phyloP scores from a whole-genome alignment of 139 green algal genomes.

The Picochlorum sp. region DNA sequence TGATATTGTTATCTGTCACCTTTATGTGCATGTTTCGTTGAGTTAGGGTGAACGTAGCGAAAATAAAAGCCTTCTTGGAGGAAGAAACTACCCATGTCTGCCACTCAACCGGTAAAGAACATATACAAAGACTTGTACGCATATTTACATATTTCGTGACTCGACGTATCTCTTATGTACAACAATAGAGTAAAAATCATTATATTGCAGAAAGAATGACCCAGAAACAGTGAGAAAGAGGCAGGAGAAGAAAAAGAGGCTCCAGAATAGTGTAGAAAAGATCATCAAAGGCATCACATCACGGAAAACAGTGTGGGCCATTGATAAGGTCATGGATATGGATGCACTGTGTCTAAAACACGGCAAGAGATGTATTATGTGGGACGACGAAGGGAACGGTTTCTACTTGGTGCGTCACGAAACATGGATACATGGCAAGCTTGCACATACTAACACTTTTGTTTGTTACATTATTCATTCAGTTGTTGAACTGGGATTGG shows the following conservation, averaged over 20 bases:
- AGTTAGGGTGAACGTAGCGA: no score
- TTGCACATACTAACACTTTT: no score
- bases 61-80: no score
- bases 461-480: neutral
- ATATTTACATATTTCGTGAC: no score
- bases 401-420: slow-evolving; percentile 21
- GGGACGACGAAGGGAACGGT: slow-evolving; percentile 22
- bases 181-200: no score
- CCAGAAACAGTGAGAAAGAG: slow-evolving; percentile 14
- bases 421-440: no score
- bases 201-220: slow-evolving; percentile 18
- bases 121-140: neutral
- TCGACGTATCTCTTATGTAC: no score
- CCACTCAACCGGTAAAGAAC: no score
- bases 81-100: no score
- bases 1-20: no score
- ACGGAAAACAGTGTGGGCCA: slow-evolving; percentile 6
- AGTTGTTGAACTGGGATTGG: slow-evolving; percentile 37
- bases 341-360: slow-evolving; percentile 12
- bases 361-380: slow-evolving; percentile 29
- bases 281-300: slow-evolving; percentile 4
- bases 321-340: slow-evolving; percentile 9
- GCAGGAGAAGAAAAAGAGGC: neutral
- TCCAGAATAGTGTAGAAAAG: slow-evolving; percentile 5
- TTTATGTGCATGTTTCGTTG: no score